phyloP scores from a whole-genome alignment of 192 early-diverging fungal genomes.

The Podila horticola region DNA sequence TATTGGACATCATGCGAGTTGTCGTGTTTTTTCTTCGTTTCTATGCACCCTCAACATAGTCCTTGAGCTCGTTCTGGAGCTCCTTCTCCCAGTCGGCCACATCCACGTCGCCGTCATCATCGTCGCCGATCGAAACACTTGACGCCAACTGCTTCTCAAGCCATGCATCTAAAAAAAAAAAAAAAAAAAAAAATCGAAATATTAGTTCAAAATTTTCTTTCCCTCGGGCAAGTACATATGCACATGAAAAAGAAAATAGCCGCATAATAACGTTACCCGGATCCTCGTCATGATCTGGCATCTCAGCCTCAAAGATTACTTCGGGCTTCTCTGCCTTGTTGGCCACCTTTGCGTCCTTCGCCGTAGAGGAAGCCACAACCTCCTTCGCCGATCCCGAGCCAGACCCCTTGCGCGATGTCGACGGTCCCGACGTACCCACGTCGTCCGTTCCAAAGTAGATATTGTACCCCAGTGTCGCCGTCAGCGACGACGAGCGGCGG shows the following conservation, averaged over 20 bases:
- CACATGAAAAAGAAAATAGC: background rate
- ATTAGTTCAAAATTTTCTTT: background rate
- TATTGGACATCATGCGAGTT: background rate
- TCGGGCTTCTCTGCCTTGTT: constrained; percentile 21
- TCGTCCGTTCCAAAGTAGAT: constrained; percentile 51
- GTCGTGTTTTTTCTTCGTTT: background rate
- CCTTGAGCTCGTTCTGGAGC: constrained; percentile 53
- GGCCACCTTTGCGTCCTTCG: background rate
- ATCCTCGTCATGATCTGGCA: constrained; percentile 48
- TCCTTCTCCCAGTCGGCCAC: constrained; percentile 57
- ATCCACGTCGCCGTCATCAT: constrained; percentile 51
- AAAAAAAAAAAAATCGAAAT: constrained; percentile 1
- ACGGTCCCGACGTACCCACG: constrained; percentile 12
- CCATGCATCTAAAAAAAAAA: constrained; percentile 51
- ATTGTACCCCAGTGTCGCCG: constrained; percentile 36
- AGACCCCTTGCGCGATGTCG: background rate
- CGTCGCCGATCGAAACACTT: constrained; percentile 21
- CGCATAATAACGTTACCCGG: constrained; percentile 30
- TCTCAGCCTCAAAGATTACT: constrained; percentile 50
- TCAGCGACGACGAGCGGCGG: constrained; percentile 3
- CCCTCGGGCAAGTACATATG: background rate
- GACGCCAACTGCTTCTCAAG: constrained; percentile 51
- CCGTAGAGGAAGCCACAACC: background rate
- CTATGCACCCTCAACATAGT: constrained; percentile 44
- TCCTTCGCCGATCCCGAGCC: constrained; percentile 11